Conservation (phyloP, 768 basidiomycete species). For the Suillus bovinus region DNA sequence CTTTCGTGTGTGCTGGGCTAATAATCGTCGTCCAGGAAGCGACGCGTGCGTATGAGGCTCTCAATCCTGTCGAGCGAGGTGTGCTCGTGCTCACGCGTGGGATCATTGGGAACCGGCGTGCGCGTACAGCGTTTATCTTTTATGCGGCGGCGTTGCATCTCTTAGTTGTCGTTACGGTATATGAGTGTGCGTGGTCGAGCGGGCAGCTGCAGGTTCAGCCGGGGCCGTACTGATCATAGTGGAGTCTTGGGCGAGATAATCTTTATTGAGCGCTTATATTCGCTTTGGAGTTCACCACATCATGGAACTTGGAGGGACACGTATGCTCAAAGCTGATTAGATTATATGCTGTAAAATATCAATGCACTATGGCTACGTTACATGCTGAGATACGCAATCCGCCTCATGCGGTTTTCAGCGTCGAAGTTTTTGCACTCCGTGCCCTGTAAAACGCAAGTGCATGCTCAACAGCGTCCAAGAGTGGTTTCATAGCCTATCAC, state of each 20-base stretch:
- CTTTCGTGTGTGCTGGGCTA: background rate
- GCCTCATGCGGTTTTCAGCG: background rate
- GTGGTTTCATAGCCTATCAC: constrained; percentile 72
- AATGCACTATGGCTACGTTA: constrained; percentile 7
- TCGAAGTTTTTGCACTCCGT: constrained; percentile 28
- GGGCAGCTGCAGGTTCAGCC: constrained; percentile 54
- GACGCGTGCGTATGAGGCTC: constrained; percentile 85
- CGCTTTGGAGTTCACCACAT: background rate
- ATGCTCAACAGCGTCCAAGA: constrained; percentile 70
- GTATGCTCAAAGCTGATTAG: background rate
- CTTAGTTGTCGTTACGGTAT: constrained; percentile 78
- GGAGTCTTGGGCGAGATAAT: background rate
- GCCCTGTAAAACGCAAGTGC: constrained; percentile 63
- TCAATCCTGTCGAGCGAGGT: constrained; percentile 90
- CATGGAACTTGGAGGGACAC: background rate
- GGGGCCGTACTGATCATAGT: constrained; percentile 35
- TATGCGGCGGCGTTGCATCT: constrained; percentile 83
- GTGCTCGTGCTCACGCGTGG: constrained; percentile 83
- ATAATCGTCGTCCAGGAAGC: constrained; percentile 66
- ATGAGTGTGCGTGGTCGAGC: constrained; percentile 65
- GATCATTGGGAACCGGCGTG: constrained; percentile 86
- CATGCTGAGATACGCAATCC: background rate
- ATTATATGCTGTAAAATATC: constrained; percentile 10
- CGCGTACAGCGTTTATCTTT: constrained; percentile 85
- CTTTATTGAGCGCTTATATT: background rate